Evolutionary conservation across 2,329 filamentous ascomycete species (phyloP).

Genomic region (Bipolaris bicolor): DNA sequence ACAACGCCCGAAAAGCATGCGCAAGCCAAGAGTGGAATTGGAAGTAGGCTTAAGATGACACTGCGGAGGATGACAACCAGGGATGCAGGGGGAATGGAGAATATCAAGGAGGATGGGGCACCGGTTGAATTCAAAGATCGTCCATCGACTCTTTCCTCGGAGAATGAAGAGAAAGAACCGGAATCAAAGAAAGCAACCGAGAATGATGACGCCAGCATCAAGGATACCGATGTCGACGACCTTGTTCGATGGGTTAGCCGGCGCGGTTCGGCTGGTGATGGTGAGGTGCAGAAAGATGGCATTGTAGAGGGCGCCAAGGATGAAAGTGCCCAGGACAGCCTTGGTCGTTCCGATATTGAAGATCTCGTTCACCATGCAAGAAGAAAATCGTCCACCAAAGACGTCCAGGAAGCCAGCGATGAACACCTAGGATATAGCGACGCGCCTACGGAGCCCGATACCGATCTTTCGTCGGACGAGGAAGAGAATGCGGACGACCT

Average conservation of each 20-base stretch:
- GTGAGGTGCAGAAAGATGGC: constrained; percentile 24
- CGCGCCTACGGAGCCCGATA: constrained; percentile 40
- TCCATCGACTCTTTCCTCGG: constrained; percentile 34
- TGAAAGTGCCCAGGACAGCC: constrained; percentile 37
- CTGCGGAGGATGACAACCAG: constrained; percentile 40
- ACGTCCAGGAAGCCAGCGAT: background rate
- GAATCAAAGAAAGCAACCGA: constrained; percentile 13
- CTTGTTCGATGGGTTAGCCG: constrained; percentile 44
- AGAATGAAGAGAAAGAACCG: constrained; percentile 24
- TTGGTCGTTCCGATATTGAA: constrained; percentile 41
- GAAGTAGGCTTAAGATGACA: constrained; percentile 32
- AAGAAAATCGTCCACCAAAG: constrained; percentile 22
- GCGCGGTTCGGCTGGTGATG: constrained; percentile 37
- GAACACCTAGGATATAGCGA: constrained; percentile 31
- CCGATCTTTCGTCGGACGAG: constrained; percentile 27
- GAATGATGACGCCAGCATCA: constrained; percentile 32
- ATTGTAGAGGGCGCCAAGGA: constrained; percentile 16
- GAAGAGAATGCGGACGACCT: constrained; percentile 32
- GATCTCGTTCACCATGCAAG: constrained; percentile 39
- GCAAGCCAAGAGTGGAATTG: constrained; percentile 27
- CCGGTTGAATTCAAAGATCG: constrained; percentile 25
- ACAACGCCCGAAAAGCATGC: constrained; percentile 32
- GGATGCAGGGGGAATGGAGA: constrained; percentile 32
- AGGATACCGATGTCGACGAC: constrained; percentile 44
- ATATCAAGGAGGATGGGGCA: constrained; percentile 28